Evolutionary conservation across 306 rosid genomes (phyloP).

Genomic region (Cucurbita ficifolia): DNA sequence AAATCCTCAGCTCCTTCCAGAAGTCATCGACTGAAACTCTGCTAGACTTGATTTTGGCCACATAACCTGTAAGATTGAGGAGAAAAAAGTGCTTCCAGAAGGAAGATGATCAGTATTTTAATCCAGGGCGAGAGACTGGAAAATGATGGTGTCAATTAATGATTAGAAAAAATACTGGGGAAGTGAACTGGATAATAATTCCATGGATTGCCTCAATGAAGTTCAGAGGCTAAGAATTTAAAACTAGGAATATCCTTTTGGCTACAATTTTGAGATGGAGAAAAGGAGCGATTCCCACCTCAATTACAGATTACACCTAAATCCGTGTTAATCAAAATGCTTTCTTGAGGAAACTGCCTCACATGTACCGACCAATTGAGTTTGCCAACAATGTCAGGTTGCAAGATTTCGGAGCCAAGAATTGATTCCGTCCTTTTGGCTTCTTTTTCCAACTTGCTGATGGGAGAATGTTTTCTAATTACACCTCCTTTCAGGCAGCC

Average conservation of each 20-base stretch:
- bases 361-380: background rate
- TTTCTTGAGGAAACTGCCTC: constrained; percentile 12
- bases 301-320: constrained; percentile 25
- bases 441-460: background rate
- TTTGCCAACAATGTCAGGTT: constrained; percentile 1
- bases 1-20: background rate
- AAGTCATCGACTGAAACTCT: background rate
- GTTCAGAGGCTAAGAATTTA: background rate
- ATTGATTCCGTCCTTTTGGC: constrained; percentile 1
- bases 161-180: background rate
- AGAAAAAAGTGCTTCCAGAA: background rate
- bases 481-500: constrained; percentile 6
- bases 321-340: constrained; percentile 14
- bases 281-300: constrained; percentile 5
- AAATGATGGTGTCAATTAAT: constrained; percentile 4
- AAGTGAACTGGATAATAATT: background rate
- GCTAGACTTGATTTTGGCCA: background rate
- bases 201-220: background rate
- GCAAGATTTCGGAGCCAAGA: constrained; percentile 7
- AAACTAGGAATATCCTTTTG: constrained; percentile 1
- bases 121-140: background rate
- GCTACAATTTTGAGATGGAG: constrained; percentile 11
- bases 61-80: background rate
- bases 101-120: background rate
- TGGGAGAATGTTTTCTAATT: background rate